Base-by-base conservation (phyloP, 2,329 filamentous ascomycete genomes). In the Neofusicoccum kwambonambiense region DNA sequence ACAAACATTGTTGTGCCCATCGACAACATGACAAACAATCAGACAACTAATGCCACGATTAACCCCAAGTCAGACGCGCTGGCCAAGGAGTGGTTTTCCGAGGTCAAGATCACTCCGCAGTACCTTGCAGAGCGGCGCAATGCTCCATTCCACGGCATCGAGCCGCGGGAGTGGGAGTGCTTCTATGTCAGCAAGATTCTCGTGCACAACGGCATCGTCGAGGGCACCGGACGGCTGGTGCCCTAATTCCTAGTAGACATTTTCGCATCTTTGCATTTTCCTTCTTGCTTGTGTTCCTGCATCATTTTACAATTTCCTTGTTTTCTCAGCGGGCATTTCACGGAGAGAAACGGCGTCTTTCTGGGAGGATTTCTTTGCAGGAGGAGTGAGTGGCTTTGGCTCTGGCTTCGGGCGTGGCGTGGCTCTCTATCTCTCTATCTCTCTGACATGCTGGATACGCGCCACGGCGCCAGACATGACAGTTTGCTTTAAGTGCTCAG, bases 11-110 rank as follows among this genome's bases (percentile, higher is more conserved):
- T 81, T 4, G 70, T 74, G 6, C 67, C 64, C 5, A 65, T 65
- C 15, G 57, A 62, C 49, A 62, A 65, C 31, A 62, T 56, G 57
- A 65, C 64, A 2, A 65, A 65, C 57, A 62, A 62, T 19, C 45
- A 56, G 34, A 62, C 56, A 6, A 62, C 57, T 3, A 65, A 65
- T 27, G 58, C 64, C 12, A 65, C 57, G 3, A 62, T 13, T 69
- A 76, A 42, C 74, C 72, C 71, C 71, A 69, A 27, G 73, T 75
- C 8, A 71, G 71, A 76, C 37, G 73, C 74, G 19, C 72, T 68
- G 51, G 71, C 74, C 3, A 67, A 70, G 47, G 73, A 76, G 27
- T 78, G 76, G 76, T 78, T 77, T 41, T 72, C 74, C 34, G 71
- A 69, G 0, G 74, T 78, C 54, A 69, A 66, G 12, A 68, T 78